Conservation (phyloP, 2,329 filamentous ascomycete genomes). For the Nannizzia gypsea region DNA sequence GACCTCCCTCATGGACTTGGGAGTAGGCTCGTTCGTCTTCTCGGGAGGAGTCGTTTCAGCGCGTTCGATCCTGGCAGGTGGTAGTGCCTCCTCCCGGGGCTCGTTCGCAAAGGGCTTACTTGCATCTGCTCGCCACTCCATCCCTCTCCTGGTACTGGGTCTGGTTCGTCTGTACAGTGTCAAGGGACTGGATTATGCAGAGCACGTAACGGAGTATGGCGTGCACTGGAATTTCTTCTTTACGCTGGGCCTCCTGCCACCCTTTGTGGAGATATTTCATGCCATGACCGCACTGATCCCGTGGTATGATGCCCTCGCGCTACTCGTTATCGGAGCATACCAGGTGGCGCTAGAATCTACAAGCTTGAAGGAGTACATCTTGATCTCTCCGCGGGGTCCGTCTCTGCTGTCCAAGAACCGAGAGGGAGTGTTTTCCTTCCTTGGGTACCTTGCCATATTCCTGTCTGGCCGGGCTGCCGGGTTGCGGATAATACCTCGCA, state of each 20-base stretch:
- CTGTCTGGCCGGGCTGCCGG: conserved; percentile 77
- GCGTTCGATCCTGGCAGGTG: conserved; percentile 59
- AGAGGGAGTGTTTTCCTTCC: conserved; percentile 89
- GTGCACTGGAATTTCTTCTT: conserved; percentile 99
- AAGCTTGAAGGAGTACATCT: conserved; percentile 65
- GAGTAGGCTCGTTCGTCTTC: conserved; percentile 95
- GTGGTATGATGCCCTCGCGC: conserved; percentile 63
- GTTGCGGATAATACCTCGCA: conserved; percentile 61
- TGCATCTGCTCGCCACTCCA: conserved; percentile 61
- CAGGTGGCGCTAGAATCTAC: conserved; percentile 66
- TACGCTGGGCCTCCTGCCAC: conserved; percentile 76
- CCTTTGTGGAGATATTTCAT: conserved; percentile 76
- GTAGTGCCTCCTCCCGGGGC: conserved; percentile 30
- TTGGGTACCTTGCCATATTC: conserved; percentile 91
- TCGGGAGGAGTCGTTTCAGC: conserved; percentile 85
- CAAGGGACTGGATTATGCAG: conserved; percentile 89
- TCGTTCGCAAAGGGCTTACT: conserved; percentile 47
- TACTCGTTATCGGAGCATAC: conserved; percentile 58
- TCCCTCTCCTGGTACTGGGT: conserved; percentile 71
- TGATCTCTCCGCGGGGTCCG: conserved; percentile 62
- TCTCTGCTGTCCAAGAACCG: conserved; percentile 79
- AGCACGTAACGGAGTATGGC: conserved; percentile 94
- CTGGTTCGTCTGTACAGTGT: conserved; percentile 73
- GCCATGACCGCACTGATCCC: conserved; percentile 57
- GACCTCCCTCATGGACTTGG: conserved; percentile 96